phyloP scores from a whole-genome alignment of 1,284 basidiomycete genomes.

The Jaminaea rosea region DNA sequence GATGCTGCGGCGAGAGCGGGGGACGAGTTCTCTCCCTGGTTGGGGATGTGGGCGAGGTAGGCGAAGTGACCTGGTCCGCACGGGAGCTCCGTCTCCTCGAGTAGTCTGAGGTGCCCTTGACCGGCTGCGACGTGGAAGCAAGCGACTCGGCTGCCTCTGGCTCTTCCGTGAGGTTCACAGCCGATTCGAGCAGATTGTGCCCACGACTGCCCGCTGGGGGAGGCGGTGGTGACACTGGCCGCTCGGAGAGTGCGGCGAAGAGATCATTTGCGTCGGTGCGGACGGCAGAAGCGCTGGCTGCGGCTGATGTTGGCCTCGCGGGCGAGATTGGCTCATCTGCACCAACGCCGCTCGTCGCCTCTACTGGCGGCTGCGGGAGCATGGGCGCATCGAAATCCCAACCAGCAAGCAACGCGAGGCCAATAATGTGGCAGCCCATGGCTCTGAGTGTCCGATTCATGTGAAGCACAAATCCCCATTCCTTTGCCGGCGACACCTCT shows the following conservation, averaged over 20 bases:
- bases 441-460: conserved; percentile 80
- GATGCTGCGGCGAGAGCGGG: background rate
- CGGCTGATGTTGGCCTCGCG: background rate
- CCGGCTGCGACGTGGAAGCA: too few relatives aligned
- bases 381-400: conserved; percentile 80
- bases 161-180: too few relatives aligned
- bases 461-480: conserved; percentile 88
- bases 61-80: too few relatives aligned
- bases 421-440: conserved; percentile 90
- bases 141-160: too few relatives aligned
- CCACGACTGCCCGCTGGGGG: background rate
- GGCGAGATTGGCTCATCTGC: conserved; percentile 7
- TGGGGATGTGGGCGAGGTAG: too few relatives aligned
- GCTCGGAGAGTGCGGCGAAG: conserved; percentile 9
- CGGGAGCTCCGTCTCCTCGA: too few relatives aligned
- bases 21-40: background rate
- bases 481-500: conserved; percentile 72
- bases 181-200: too few relatives aligned
- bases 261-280: conserved; percentile 5
- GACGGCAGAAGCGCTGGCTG: conserved; percentile 3
- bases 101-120: too few relatives aligned
- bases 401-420: conserved; percentile 70
- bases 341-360: conserved; percentile 9
- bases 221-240: background rate
- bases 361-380: conserved; percentile 35